These are phyloP conservation scores for Pythium diclinum DNA, from an alignment of 352 stramenopile species.

Conservation along the genomic window DNA sequence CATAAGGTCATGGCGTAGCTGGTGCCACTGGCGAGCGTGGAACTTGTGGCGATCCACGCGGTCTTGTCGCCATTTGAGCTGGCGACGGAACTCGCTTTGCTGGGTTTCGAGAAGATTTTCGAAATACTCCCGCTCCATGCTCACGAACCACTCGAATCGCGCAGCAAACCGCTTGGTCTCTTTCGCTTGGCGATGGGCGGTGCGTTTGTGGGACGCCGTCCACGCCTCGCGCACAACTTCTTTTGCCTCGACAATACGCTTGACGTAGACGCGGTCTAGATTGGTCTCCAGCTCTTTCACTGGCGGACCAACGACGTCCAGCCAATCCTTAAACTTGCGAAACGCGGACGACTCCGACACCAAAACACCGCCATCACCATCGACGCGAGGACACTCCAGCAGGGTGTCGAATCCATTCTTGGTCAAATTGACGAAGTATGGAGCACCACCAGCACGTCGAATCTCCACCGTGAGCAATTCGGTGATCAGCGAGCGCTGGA, in stretches of 20 bases:
- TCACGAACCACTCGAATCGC: constrained; percentile 43
- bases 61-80: constrained; percentile 70
- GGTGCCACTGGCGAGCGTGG: constrained; percentile 48
- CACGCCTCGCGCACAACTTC: constrained; percentile 57
- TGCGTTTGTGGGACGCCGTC: constrained; percentile 42
- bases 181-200: constrained; percentile 32
- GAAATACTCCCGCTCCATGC: constrained; percentile 33
- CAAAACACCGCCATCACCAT: background rate
- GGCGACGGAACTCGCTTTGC: constrained; percentile 48
- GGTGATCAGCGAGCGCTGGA: constrained; percentile 47
- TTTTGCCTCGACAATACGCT: constrained; percentile 45
- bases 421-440: constrained; percentile 75
- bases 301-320: constrained; percentile 63
- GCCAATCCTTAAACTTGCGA: constrained; percentile 56
- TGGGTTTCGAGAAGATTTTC: constrained; percentile 42
- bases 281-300: constrained; percentile 63
- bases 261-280: constrained; percentile 61
- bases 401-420: constrained; percentile 75
- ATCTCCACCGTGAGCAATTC: constrained; percentile 69
- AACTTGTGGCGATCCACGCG: constrained; percentile 65
- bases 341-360: constrained; percentile 32
- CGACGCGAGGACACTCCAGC: constrained; percentile 30
- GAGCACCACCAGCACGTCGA: constrained; percentile 37
- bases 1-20: constrained; percentile 32
- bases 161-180: constrained; percentile 39